Percentiles rank a stretch among this genome's conserved stretches.
Evolutionary conservation across 2,329 filamentous ascomycete species (phyloP).

Genomic region (Colletotrichum sansevieriae): DNA sequence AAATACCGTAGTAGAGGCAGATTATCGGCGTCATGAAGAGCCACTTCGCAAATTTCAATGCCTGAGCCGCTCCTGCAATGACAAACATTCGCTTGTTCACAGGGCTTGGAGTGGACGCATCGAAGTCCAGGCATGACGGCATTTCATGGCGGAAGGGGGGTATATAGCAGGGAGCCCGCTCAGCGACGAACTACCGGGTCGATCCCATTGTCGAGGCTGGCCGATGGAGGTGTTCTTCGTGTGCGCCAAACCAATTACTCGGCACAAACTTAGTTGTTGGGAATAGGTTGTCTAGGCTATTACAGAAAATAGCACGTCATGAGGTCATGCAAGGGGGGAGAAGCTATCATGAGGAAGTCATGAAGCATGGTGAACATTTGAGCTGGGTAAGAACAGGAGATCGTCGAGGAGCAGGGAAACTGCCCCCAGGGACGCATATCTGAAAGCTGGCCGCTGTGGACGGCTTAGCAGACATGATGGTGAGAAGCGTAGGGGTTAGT

Average conservation of each 20-base stretch:
- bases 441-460: conserved; percentile 27
- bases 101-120: conserved; percentile 5
- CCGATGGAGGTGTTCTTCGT: conserved; percentile 17
- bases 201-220: not conserved
- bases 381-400: not conserved
- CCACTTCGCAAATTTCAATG: not conserved
- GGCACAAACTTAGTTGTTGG: conserved; percentile 19
- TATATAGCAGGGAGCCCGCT: conserved; percentile 4
- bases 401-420: conserved; percentile 14
- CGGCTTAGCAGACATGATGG: conserved; percentile 24
- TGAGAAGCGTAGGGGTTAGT: conserved; percentile 25
- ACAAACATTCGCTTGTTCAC: not conserved
- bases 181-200: not conserved
- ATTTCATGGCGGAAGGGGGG: conserved; percentile 3
- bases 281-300: conserved; percentile 5
- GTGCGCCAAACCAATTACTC: conserved; percentile 12
- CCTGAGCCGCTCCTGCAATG: conserved; percentile 17
- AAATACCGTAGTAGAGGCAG: conserved; percentile 30
- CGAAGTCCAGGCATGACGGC: not conserved
- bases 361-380: conserved; percentile 7
- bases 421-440: conserved; percentile 26
- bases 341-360: conserved; percentile 6
- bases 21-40: conserved; percentile 17
- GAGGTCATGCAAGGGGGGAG: not conserved
- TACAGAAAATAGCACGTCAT: not conserved